A percentile compares a stretch with the other conserved stretches of the same genome.
Conservation (phyloP, 2,329 filamentous ascomycete species). For the Capronia americana region DNA sequence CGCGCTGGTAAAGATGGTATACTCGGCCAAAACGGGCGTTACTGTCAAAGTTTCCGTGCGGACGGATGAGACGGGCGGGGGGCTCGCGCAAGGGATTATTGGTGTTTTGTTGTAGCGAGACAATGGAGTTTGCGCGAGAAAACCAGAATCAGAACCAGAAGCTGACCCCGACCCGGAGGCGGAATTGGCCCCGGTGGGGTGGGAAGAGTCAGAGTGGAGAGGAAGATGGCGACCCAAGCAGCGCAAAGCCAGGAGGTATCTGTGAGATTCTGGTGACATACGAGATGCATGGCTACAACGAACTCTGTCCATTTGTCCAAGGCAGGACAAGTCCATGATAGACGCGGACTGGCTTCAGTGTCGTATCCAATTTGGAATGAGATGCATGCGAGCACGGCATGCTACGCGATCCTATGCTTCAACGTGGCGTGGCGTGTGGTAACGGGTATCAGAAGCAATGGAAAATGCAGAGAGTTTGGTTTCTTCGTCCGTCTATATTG, state of each 20-base stretch:
- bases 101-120: conserved; percentile 25
- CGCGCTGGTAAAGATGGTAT: conserved; percentile 89
- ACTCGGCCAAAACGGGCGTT: conserved; percentile 87
- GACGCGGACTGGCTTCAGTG: neutral
- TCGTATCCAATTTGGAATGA: neutral
- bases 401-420: neutral
- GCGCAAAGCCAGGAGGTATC: neutral
- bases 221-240: neutral
- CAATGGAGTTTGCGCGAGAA: neutral
- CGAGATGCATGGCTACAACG: neutral
- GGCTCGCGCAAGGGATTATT: conserved; percentile 66
- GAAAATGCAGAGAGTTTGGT: neutral
- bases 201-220: neutral
- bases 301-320: neutral
- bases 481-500: neutral
- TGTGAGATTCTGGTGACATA: neutral
- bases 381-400: neutral
- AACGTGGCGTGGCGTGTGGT: neutral
- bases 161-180: too few species aligned
- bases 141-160: neutral
- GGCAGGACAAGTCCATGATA: neutral
- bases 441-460: neutral
- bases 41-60: conserved; percentile 94
- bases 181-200: neutral
- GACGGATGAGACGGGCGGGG: conserved; percentile 78